These are phyloP conservation scores for Amanita inopinata DNA, from an alignment of 768 basidiomycete species.

Conservation along the genomic window DNA sequence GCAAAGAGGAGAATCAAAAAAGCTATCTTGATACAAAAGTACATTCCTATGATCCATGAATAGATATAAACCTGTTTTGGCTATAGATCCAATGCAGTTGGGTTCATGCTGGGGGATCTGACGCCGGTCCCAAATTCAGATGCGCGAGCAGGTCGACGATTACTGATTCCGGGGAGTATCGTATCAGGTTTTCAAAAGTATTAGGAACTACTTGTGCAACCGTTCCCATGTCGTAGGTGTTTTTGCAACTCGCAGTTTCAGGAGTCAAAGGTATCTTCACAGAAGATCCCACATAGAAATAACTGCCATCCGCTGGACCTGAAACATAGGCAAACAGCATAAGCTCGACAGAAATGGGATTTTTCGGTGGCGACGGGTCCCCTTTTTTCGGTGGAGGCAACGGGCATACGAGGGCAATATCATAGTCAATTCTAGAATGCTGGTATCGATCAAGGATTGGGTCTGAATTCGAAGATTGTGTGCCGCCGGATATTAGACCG, in stretches of 20 bases:
- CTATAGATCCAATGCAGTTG: no score
- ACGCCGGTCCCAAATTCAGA: no score
- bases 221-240: no score
- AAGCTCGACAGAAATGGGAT: not conserved
- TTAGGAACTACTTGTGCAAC: no score
- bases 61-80: no score
- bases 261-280: slow-evolving; percentile 3
- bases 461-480: not conserved
- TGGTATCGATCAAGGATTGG: not conserved
- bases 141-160: no score
- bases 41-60: no score
- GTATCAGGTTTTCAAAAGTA: no score
- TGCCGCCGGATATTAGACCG: not conserved
- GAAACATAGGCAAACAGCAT: not conserved
- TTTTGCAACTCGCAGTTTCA: not conserved
- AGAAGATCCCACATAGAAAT: not conserved
- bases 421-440: slow-evolving; percentile 1
- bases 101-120: no score
- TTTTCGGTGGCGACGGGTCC: no score
- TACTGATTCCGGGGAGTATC: no score
- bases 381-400: no score
- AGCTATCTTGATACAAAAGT: not conserved
- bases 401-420: not conserved
- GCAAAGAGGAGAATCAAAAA: slow-evolving; percentile 16
- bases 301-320: not conserved